A percentile compares a stretch with the other conserved stretches of the same genome.
phyloP scores from a whole-genome alignment of 2,329 filamentous ascomycete genomes.

The Neospermospora avenae region DNA sequence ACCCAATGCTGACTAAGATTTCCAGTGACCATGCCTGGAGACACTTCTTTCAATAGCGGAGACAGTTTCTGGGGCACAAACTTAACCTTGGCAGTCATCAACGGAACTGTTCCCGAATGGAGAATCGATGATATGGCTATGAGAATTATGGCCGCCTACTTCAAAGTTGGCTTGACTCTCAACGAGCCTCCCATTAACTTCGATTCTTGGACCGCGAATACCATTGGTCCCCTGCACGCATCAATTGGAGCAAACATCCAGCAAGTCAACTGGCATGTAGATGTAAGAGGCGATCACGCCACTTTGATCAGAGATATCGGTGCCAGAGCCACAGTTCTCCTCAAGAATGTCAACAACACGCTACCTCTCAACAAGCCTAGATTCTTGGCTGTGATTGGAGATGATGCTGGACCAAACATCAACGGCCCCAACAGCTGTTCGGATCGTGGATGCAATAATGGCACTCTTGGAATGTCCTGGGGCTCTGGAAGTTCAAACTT shows the following conservation, averaged over 20 bases:
- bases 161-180: constrained; percentile 60
- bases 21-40: constrained; percentile 78
- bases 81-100: constrained; percentile 80
- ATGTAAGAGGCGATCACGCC: constrained; percentile 76
- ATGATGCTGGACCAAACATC: constrained; percentile 74
- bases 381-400: constrained; percentile 74
- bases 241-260: constrained; percentile 59
- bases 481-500: constrained; percentile 72
- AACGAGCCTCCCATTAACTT: constrained; percentile 64
- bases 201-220: constrained; percentile 79
- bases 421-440: constrained; percentile 69
- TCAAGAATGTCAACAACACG: constrained; percentile 74
- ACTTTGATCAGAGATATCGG: constrained; percentile 71
- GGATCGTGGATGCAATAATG: constrained; percentile 60
- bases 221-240: constrained; percentile 65
- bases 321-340: constrained; percentile 76
- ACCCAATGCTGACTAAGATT: background rate
- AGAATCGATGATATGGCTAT: constrained; percentile 89
- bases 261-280: constrained; percentile 75
- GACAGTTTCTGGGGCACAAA: constrained; percentile 71
- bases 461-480: constrained; percentile 74
- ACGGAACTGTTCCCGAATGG: constrained; percentile 85
- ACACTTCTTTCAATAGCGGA: constrained; percentile 72
- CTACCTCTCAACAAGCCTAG: constrained; percentile 78
- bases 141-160: constrained; percentile 71